Evolutionary conservation across 805 yeast genomes (phyloP), one percentile per base, ranked within the genome.

Genomic region (Pichia cephalocereana): DNA sequence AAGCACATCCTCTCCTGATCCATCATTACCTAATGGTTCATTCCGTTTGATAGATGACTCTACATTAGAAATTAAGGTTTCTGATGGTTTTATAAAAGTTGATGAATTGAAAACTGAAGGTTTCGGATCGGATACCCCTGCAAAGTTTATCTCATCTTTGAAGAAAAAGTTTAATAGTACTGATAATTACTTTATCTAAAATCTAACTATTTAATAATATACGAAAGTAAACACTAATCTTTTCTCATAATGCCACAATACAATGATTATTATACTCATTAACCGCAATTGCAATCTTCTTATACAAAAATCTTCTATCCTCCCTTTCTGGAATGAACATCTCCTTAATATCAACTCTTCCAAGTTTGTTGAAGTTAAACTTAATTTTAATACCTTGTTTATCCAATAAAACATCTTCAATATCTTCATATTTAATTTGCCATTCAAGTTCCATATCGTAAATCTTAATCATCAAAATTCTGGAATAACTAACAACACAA

Each of bases 231-330:
- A 23, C 26, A 23, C 26, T 23, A 30, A 30, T 14, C 23, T 3
- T 37, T 2, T 3, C 8, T 40, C 30, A 62, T 40, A 62, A 51
- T 12, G 61, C 57, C 51, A 63, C 61, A 46, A 63, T 58, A 47
- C 66, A 62, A 23, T 55, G 57, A 65, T 81, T 80, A 59, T 90
- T 91, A 67, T 74, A 89, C 57, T 83, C 86, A 23, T 73, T 76
- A 17, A 88, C 98, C 2, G 96, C 96, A 51, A 83, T 67, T 4
- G 82, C 83, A 56, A 93, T 85, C 59, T 76, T 77, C 53, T 70
- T 75, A 70, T 88, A 89, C 47, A 91, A 65, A 60, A 77, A 81
- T 50, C 71, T 70, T 53, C 90, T 72, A 50, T 82, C 80, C 10
- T 74, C 66, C 19, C 71, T 69, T 46, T 86, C 93, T 0, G 86